phyloP scores from a whole-genome alignment of 1,284 basidiomycete genomes.

The Tilletia setariae region DNA sequence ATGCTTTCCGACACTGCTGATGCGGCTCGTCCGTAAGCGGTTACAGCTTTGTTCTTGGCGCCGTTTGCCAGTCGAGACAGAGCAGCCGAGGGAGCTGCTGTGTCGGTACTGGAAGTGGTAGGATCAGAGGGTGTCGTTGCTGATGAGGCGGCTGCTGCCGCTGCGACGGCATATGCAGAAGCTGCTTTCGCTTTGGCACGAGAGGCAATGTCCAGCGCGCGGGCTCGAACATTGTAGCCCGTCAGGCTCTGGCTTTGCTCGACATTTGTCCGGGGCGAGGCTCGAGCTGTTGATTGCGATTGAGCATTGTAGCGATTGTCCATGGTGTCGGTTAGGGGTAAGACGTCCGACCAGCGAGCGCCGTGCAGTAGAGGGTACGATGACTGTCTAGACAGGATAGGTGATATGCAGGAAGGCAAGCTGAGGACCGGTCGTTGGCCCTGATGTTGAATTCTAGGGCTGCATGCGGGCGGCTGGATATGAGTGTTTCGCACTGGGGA shows the following conservation, averaged over 20 bases:
- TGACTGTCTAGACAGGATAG: too few species aligned
- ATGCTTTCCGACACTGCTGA: neutral
- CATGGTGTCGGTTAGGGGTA: neutral
- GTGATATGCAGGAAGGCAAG: too few species aligned
- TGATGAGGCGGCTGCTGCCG: neutral
- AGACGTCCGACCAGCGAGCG: too few species aligned
- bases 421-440: too few species aligned
- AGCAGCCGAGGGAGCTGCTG: neutral
- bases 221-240: neutral
- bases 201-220: slow-evolving; percentile 1
- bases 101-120: neutral
- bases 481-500: too few species aligned
- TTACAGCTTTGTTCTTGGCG: neutral
- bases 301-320: neutral
- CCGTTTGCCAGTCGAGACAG: neutral
- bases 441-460: too few species aligned
- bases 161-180: neutral
- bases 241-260: slow-evolving; percentile 7
- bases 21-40: neutral
- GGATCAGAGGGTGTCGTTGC: neutral
- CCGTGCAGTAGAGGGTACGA: too few species aligned
- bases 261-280: neutral
- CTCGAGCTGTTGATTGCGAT: neutral
- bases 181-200: neutral
- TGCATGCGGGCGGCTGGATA: too few species aligned